These are phyloP conservation scores for Erythrophleum ivorense DNA, from an alignment of 331 rosid genomes.

Conservation along the genomic window DNA sequence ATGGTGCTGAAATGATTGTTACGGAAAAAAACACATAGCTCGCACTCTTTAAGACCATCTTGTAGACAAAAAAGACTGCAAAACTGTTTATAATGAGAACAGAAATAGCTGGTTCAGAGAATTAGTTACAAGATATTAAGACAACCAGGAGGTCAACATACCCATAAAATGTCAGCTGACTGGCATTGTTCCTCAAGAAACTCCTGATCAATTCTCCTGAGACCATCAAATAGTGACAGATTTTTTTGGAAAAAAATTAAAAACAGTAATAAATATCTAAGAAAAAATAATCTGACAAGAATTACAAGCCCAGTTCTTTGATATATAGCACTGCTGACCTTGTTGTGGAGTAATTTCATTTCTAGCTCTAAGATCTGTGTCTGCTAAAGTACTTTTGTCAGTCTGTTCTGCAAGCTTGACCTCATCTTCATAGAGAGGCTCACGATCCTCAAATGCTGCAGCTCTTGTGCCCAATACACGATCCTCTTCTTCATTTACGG, in stretches of 20 bases:
- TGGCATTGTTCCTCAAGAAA: slow-evolving; percentile 86
- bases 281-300: slow-evolving; percentile 32
- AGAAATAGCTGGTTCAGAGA: slow-evolving; percentile 23
- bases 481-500: slow-evolving; percentile 97
- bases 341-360: slow-evolving; percentile 75
- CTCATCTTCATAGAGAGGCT: slow-evolving; percentile 96
- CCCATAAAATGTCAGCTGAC: slow-evolving; percentile 89
- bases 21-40: slow-evolving; percentile 93
- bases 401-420: slow-evolving; percentile 79
- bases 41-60: slow-evolving; percentile 93
- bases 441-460: slow-evolving; percentile 57
- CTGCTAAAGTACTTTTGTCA: slow-evolving; percentile 62
- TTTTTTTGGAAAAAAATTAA: background rate
- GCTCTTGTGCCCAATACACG: slow-evolving; percentile 61
- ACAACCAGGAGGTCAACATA: slow-evolving; percentile 44
- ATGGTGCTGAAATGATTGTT: slow-evolving; percentile 98
- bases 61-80: slow-evolving; percentile 92
- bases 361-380: slow-evolving; percentile 47
- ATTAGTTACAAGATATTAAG: slow-evolving; percentile 22
- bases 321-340: slow-evolving; percentile 55
- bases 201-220: slow-evolving; percentile 81
- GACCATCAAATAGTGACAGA: slow-evolving; percentile 43
- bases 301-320: slow-evolving; percentile 17
- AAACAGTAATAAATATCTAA: slow-evolving; percentile 30
- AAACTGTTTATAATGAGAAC: slow-evolving; percentile 34